Evolutionary conservation across 768 basidiomycete genomes (phyloP).

Genomic region (Leccinum truebloodii): DNA sequence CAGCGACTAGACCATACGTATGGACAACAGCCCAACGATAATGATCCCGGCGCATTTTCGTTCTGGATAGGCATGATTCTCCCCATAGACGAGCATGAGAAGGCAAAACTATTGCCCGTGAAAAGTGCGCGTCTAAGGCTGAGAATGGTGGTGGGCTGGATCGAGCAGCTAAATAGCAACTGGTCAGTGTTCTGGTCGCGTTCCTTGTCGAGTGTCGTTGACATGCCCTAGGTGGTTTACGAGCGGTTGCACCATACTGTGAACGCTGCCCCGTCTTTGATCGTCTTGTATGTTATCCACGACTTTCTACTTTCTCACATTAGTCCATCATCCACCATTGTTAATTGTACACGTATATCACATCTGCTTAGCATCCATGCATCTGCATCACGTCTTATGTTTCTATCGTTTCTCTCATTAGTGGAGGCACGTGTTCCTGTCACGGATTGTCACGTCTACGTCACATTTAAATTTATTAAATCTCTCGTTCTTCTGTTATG

Average conservation of each 20-base stretch:
- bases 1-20: constrained; percentile 81
- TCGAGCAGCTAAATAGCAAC: constrained; percentile 68
- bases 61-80: constrained; percentile 92
- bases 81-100: constrained; percentile 89
- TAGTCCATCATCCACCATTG: constrained; percentile 12
- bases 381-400: constrained; percentile 13
- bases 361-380: constrained; percentile 16
- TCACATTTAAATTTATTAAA: constrained; percentile 8
- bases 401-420: background rate
- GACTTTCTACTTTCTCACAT: constrained; percentile 10
- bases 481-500: background rate
- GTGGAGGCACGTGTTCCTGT: background rate
- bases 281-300: constrained; percentile 17
- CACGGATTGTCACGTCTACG: constrained; percentile 14
- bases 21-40: constrained; percentile 65
- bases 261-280: constrained; percentile 10
- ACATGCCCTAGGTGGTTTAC: constrained; percentile 66
- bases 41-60: constrained; percentile 68
- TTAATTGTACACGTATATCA: constrained; percentile 20
- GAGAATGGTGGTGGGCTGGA: constrained; percentile 90
- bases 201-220: constrained; percentile 20
- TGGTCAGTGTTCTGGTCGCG: constrained; percentile 42
- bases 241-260: constrained; percentile 63
- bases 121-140: constrained; percentile 76
- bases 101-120: constrained; percentile 83